Evolutionary conservation across 1,139 yeast genomes (phyloP), one percentile per base, ranked within the genome.

Genomic region (Kodamaea sp.): DNA sequence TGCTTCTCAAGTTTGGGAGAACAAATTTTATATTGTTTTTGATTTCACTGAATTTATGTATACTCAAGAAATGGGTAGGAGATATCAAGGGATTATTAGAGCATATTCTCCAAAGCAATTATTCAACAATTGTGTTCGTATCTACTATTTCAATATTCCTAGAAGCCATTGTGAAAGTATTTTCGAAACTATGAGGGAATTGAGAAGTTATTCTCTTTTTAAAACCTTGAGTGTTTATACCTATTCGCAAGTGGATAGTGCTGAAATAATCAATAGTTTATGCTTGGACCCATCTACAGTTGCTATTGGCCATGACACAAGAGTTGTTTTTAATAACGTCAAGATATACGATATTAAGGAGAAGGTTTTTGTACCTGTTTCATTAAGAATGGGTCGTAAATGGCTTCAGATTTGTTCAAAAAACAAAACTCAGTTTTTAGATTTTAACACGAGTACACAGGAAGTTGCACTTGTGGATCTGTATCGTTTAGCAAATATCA

Each of bases 1-100:
- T 8, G 77, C 84, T 11, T 74, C 83, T 41, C 85, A 83, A 53
- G 73, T 85, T 36, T 86, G 95, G 95, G 80, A 81, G 20, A 73
- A 78, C 34, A 78, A 78, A 44, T 87, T 75, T 54, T 75, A 78
- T 45, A 44, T 82, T 42, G 74, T 87, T 6, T 56, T 79, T 45
- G 96, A 88, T 57, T 79, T 85, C 46, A 84, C 95, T 0, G 83
- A 81, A 15, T 80, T 72, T 52, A 60, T 67, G 10, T 57, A 61
- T 2, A 55, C 60, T 15, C 58, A 62, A 8, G 46, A 57, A 7
- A 55, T 70, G 36, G 70, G 71, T 25, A 34, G 44, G 50, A 55
- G 36, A 34, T 53, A 61, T 58, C 47, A 60, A 44, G 26, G 50
- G 52, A 54, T 78, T 9, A 51, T 71, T 27, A 63, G 64, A 26